Evolutionary conservation across 768 basidiomycete species (phyloP).

Genomic region (Auricularia cornea): DNA sequence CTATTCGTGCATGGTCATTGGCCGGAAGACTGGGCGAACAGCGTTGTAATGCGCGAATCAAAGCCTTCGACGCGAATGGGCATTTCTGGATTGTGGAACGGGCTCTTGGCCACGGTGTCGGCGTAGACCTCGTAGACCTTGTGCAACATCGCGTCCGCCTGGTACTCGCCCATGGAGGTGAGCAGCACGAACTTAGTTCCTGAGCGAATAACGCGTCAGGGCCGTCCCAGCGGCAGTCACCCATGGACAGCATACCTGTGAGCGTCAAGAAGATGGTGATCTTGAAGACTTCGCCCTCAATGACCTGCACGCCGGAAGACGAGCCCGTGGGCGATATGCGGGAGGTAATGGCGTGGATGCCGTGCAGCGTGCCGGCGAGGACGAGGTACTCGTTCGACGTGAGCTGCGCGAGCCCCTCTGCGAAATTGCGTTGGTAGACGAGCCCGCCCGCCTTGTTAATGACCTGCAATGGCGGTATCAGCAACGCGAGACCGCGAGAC

Average conservation of each 20-base stretch:
- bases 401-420: constrained; percentile 89
- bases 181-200: constrained; percentile 94
- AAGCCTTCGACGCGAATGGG: constrained; percentile 90
- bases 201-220: too few species aligned
- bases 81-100: constrained; percentile 98
- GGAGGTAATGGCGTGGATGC: constrained; percentile 97
- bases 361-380: constrained; percentile 91
- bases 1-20: too few species aligned
- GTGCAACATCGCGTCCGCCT: constrained; percentile 62
- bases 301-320: constrained; percentile 87
- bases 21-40: constrained; percentile 27
- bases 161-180: constrained; percentile 68
- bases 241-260: too few species aligned
- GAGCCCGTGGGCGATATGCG: constrained; percentile 74
- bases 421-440: constrained; percentile 87
- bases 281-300: constrained; percentile 94
- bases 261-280: constrained; percentile 83
- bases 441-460: constrained; percentile 98
- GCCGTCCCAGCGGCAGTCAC: too few species aligned
- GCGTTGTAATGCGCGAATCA: constrained; percentile 56
- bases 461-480: constrained; percentile 41
- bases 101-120: constrained; percentile 97
- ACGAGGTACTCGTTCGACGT: constrained; percentile 94
- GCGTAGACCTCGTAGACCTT: constrained; percentile 91
- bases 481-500: neutral